Percentiles rank a stretch among this genome's conserved stretches.
These are phyloP conservation scores for Golubevia pallescens DNA, from an alignment of 1,284 basidiomycete species.

Conservation along the genomic window DNA sequence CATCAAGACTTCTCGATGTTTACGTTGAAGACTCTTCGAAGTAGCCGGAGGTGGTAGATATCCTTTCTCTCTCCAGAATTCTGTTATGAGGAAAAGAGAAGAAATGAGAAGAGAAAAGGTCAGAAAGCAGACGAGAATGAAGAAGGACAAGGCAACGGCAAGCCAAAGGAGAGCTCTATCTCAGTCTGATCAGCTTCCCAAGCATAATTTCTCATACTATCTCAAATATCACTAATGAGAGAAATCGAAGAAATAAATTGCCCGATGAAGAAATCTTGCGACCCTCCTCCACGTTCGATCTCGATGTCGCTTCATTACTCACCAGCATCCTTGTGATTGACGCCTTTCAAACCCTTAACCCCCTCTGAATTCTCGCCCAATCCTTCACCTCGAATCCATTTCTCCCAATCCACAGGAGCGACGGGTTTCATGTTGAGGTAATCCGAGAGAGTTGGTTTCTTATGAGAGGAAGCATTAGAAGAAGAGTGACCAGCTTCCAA, in stretches of 20 bases:
- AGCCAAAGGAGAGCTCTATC: too few relatives aligned
- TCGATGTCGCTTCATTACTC: not conserved
- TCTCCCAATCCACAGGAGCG: not conserved
- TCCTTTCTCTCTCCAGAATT: not conserved
- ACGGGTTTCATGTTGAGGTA: not conserved
- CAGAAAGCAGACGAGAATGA: too few relatives aligned
- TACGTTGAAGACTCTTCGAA: not conserved
- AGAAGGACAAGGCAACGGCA: too few relatives aligned
- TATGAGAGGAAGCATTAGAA: constrained; percentile 1
- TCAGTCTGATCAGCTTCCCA: too few relatives aligned
- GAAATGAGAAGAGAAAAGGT: too few relatives aligned
- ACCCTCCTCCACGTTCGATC: too few relatives aligned
- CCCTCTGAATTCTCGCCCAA: not conserved
- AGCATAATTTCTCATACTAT: too few relatives aligned
- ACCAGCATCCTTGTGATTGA: not conserved
- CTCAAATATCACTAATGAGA: too few relatives aligned
- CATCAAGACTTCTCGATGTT: not conserved
- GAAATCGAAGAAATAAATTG: too few relatives aligned
- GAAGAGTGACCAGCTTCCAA: constrained; percentile 76
- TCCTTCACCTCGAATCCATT: not conserved
- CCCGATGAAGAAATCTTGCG: too few relatives aligned
- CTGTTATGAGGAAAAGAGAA: not conserved
- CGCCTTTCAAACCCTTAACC: not conserved
- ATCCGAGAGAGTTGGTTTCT: not conserved
- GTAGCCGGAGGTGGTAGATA: not conserved